Base-by-base conservation (phyloP, 2,329 filamentous ascomycete genomes). In the Phyllosticta capitalensis region DNA sequence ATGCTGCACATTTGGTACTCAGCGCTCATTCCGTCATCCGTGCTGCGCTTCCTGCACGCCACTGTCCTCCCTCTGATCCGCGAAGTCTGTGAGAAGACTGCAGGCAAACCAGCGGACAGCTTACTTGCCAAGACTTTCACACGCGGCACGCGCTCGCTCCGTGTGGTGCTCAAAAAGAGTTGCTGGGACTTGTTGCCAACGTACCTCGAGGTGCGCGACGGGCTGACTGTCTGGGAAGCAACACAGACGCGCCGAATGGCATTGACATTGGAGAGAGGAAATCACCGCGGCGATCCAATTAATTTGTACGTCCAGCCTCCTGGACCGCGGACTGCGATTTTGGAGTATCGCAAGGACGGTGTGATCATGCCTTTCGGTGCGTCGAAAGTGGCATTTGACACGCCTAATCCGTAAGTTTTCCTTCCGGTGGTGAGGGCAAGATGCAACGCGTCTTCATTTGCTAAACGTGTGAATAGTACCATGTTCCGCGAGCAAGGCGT, bases 1-100 rank as follows among this genome's bases (percentile, higher is more conserved):
- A 76, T 78, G 52, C 62, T 77, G 1, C 76, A 79, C 63, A 9
- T 78, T 3, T 79, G 76, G 77, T 79, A 79, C 64, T 80, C 77
- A 0, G 72, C 73, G 1, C 56, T 71, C 3, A 20, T 78, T 0
- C 65, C 68, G 0, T 21, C 59, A 5, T 49, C 33, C 1, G 63
- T 72, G 54, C 9, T 69, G 1, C 19, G 65, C 0, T 48, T 62
- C 1, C 61, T 77, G 3, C 61, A 65, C 14, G 22, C 54, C 0
- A 50, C 57, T 0, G 61, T 76, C 12, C 61, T 67, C 0, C 70
- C 71, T 1, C 57, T 69, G 1, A 67, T 79, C 10, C 30, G 74
- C 33, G 62, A 69, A 4, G 67, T 75, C 0, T 71, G 70, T 38
- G 55, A 49, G 2, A 73, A 74, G 60, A 72, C 70, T 19, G 58